phyloP scores from a whole-genome alignment of 768 basidiomycete genomes.

The Naganishia antarctica region DNA sequence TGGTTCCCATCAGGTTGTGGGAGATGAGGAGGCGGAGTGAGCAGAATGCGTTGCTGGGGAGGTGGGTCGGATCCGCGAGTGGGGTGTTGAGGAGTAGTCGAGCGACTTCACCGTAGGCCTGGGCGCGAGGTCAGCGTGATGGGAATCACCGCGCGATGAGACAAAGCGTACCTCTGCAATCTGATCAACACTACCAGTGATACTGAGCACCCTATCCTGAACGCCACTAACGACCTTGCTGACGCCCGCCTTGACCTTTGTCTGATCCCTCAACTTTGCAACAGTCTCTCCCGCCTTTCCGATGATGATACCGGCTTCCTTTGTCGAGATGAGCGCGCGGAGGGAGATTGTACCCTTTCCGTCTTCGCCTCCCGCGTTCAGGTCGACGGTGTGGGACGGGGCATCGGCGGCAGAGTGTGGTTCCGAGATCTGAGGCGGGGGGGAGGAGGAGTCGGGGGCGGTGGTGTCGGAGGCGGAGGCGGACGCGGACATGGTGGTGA shows the following conservation, averaged over 20 bases:
- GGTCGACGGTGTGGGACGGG: slow-evolving; percentile 29
- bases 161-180: slow-evolving; percentile 68
- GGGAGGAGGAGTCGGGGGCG: slow-evolving; percentile 20
- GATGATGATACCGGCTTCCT: slow-evolving; percentile 95
- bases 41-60: slow-evolving; percentile 64
- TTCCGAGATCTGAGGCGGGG: too few relatives aligned
- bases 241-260: slow-evolving; percentile 96
- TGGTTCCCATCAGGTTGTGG: slow-evolving; percentile 98
- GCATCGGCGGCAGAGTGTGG: not conserved
- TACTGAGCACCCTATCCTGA: slow-evolving; percentile 92
- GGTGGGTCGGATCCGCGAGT: slow-evolving; percentile 65
- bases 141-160: slow-evolving; percentile 26
- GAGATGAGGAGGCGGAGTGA: slow-evolving; percentile 96
- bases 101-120: slow-evolving; percentile 92
- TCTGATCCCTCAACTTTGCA: slow-evolving; percentile 89
- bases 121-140: slow-evolving; percentile 31
- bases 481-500: slow-evolving; percentile 16
- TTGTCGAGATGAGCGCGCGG: slow-evolving; percentile 90
- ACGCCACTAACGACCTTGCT: slow-evolving; percentile 97
- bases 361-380: slow-evolving; percentile 55
- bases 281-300: slow-evolving; percentile 94
- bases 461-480: slow-evolving; percentile 21
- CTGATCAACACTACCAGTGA: slow-evolving; percentile 84
- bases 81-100: slow-evolving; percentile 75
- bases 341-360: slow-evolving; percentile 62